Evolutionary conservation across 495 filamentous ascomycete species (phyloP).

Genomic region (Hypoxylon fuscum): DNA sequence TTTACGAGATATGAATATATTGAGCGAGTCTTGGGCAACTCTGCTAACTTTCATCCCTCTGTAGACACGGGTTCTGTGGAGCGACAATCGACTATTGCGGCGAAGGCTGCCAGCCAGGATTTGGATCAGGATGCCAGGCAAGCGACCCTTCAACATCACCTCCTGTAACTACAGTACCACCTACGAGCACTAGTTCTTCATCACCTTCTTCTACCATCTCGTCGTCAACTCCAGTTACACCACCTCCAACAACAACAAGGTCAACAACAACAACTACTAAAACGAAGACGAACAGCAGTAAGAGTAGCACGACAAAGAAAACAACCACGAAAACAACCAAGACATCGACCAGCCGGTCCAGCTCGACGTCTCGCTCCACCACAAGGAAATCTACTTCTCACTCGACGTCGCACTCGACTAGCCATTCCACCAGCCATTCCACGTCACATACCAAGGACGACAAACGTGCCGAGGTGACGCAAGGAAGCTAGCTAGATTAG

Average conservation of each 20-base stretch:
- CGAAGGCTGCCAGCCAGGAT: conserved; percentile 50
- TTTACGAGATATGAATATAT: conserved; percentile 21
- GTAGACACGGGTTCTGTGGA: conserved; percentile 48
- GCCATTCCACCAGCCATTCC: conserved; percentile 22
- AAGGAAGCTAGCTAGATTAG: not conserved
- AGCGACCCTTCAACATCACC: conserved; percentile 24
- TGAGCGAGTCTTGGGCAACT: too few species aligned
- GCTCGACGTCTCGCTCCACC: conserved; percentile 19
- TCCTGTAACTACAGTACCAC: conserved; percentile 20
- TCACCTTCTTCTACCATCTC: conserved; percentile 22
- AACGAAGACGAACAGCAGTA: conserved; percentile 28
- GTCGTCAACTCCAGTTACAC: conserved; percentile 14
- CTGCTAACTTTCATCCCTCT: conserved; percentile 6
- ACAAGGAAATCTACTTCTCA: conserved; percentile 25
- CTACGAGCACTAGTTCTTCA: conserved; percentile 24
- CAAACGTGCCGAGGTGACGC: conserved; percentile 16
- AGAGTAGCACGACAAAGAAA: conserved; percentile 12
- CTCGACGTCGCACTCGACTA: conserved; percentile 26
- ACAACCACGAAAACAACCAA: conserved; percentile 15
- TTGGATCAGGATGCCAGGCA: conserved; percentile 51
- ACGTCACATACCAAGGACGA: conserved; percentile 23
- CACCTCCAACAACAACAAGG: conserved; percentile 11
- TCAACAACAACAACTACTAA: conserved; percentile 20
- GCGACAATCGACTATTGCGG: conserved; percentile 50
- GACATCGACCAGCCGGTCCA: conserved; percentile 20